These are phyloP conservation scores for Rhynchosporium graminicola DNA, from an alignment of 2,329 filamentous ascomycete genomes.

Conservation along the genomic window DNA sequence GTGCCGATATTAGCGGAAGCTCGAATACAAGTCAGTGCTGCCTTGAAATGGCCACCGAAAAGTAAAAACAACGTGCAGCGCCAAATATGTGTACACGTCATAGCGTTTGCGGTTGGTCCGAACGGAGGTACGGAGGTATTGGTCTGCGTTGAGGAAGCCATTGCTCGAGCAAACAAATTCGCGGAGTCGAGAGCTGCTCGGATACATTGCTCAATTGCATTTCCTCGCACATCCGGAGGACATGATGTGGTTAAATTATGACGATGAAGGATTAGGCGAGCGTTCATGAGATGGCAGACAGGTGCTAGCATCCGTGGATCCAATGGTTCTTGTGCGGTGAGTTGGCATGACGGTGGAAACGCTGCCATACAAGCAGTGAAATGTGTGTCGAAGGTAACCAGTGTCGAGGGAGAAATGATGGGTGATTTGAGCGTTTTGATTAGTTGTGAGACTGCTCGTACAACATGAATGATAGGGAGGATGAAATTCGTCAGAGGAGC, in stretches of 20 bases:
- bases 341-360: slow-evolving; percentile 75
- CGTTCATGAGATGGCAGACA: slow-evolving; percentile 76
- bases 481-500: slow-evolving; percentile 68
- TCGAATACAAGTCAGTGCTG: slow-evolving; percentile 72
- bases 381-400: slow-evolving; percentile 79
- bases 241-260: slow-evolving; percentile 81
- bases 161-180: slow-evolving; percentile 68
- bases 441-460: slow-evolving; percentile 74
- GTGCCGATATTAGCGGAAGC: slow-evolving; percentile 70
- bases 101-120: slow-evolving; percentile 56
- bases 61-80: slow-evolving; percentile 80
- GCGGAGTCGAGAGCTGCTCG: slow-evolving; percentile 77
- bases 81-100: slow-evolving; percentile 84
- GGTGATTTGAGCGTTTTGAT: slow-evolving; percentile 69
- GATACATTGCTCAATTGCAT: slow-evolving; percentile 77
- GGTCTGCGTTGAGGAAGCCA: slow-evolving; percentile 46
- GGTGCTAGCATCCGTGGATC: slow-evolving; percentile 75
- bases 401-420: slow-evolving; percentile 63
- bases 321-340: slow-evolving; percentile 64
- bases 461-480: slow-evolving; percentile 77
- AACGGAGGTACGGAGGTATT: slow-evolving; percentile 40
- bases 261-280: slow-evolving; percentile 81
- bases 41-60: slow-evolving; percentile 70
- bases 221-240: slow-evolving; percentile 62
- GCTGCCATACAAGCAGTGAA: slow-evolving; percentile 73